Conservation (phyloP, 2,329 filamentous ascomycete species). For the Ceratocystis harringtonii region DNA sequence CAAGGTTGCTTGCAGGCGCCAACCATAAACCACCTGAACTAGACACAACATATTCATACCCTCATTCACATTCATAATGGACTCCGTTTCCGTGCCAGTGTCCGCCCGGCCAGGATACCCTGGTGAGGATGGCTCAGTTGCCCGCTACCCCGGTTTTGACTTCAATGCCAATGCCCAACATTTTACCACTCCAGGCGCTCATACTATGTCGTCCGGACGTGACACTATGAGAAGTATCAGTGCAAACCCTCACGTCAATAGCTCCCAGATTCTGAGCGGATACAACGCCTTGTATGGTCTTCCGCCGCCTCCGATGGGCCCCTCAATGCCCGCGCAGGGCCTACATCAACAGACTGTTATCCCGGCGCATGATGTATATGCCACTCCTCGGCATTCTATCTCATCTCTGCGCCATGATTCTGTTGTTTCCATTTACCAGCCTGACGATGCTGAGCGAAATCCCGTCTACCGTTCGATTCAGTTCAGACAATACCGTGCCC, state of each 20-base stretch:
- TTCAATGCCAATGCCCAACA: conserved; percentile 24
- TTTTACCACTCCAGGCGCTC: conserved; percentile 32
- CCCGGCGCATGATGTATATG: conserved; percentile 6
- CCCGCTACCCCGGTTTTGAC: conserved; percentile 9
- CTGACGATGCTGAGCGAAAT: conserved; percentile 29
- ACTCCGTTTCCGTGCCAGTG: conserved; percentile 9
- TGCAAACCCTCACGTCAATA: conserved; percentile 2
- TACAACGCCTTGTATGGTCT: conserved; percentile 15
- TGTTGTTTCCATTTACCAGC: conserved; percentile 7
- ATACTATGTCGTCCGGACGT: conserved; percentile 28
- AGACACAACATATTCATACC: too few relatives aligned
- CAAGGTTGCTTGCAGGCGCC: background rate
- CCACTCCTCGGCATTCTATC: conserved; percentile 8
- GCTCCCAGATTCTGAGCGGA: conserved; percentile 8
- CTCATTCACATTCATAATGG: conserved; percentile 2
- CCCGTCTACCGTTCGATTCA: conserved; percentile 47
- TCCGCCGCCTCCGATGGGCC: conserved; percentile 5
- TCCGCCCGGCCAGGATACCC: conserved; percentile 7
- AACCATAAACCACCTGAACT: background rate
- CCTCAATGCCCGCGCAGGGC: background rate
- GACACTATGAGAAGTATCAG: conserved; percentile 7
- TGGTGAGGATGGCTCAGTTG: conserved; percentile 1
- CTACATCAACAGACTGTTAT: conserved; percentile 2
- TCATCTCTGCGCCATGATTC: conserved; percentile 12
- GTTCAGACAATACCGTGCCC: conserved; percentile 50